Evolutionary conservation across 2,329 filamentous ascomycete genomes (phyloP).

Genomic region (Calonectria hongkongensis): DNA sequence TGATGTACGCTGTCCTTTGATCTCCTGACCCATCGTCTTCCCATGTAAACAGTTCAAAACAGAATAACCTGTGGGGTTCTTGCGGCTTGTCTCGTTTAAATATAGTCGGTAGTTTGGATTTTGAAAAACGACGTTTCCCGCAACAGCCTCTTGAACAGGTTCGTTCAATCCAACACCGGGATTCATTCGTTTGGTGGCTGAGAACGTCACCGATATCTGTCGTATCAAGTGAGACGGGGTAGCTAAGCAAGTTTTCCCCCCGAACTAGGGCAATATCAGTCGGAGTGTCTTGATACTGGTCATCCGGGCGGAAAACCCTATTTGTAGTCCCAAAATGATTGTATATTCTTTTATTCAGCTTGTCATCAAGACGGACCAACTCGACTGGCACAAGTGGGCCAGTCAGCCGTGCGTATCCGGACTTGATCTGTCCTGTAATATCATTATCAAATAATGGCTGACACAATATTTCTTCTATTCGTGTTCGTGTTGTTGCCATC

Average conservation of each 20-base stretch:
- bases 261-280: neutral
- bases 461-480: neutral
- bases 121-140: neutral
- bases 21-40: constrained; percentile 17
- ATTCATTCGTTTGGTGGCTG: neutral
- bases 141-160: neutral
- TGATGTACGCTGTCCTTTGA: constrained; percentile 9
- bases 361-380: constrained; percentile 7
- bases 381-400: constrained; percentile 16
- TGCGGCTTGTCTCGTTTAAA: neutral
- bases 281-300: neutral
- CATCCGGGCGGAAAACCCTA: neutral
- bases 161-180: constrained; percentile 1
- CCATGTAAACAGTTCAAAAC: constrained; percentile 14
- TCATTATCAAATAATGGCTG: neutral
- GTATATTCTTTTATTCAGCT: neutral
- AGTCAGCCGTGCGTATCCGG: constrained; percentile 8
- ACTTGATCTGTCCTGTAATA: constrained; percentile 3
- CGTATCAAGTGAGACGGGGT: neutral
- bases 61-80: constrained; percentile 1
- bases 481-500: constrained; percentile 8
- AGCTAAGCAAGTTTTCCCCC: neutral
- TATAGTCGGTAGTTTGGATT: neutral
- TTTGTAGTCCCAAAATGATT: neutral
- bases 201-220: neutral